Evolutionary conservation across 2,329 filamentous ascomycete species (phyloP).

Genomic region (Podosphaera leucotricha): DNA sequence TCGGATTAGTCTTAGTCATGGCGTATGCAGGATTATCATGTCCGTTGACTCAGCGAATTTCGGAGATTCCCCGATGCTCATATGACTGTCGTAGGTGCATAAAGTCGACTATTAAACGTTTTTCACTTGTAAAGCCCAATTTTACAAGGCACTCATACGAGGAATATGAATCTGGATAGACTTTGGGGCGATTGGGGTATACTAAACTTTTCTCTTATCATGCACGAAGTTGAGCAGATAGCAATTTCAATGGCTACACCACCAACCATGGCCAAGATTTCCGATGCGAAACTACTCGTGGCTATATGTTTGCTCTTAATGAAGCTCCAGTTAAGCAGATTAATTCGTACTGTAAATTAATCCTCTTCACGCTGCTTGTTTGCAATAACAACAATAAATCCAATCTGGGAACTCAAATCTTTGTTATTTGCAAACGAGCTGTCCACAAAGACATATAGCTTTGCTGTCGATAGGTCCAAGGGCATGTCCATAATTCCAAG

Average conservation of each 20-base stretch:
- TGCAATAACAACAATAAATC: neutral
- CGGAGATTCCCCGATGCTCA: too few species aligned
- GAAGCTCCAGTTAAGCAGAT: neutral
- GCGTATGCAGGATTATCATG: too few species aligned
- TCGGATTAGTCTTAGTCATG: too few species aligned
- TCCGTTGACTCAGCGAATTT: too few species aligned
- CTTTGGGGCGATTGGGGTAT: too few species aligned
- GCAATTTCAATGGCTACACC: neutral
- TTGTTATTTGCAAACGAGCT: neutral
- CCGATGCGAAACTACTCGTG: neutral
- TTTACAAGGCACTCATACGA: too few species aligned
- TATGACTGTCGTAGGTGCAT: too few species aligned
- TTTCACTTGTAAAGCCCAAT: too few species aligned
- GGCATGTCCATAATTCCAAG: neutral
- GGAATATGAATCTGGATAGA: too few species aligned
- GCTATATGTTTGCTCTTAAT: neutral
- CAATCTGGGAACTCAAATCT: constrained; percentile 1
- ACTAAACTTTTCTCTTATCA: neutral
- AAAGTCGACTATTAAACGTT: too few species aligned
- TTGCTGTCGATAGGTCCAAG: neutral
- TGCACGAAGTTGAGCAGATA: neutral
- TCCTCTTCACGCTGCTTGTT: neutral
- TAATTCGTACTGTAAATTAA: neutral
- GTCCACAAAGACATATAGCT: neutral
- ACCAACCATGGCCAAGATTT: neutral